Evolutionary conservation across 2,329 filamentous ascomycete genomes (phyloP).

Genomic region (Paracoccidioides brasiliensis): DNA sequence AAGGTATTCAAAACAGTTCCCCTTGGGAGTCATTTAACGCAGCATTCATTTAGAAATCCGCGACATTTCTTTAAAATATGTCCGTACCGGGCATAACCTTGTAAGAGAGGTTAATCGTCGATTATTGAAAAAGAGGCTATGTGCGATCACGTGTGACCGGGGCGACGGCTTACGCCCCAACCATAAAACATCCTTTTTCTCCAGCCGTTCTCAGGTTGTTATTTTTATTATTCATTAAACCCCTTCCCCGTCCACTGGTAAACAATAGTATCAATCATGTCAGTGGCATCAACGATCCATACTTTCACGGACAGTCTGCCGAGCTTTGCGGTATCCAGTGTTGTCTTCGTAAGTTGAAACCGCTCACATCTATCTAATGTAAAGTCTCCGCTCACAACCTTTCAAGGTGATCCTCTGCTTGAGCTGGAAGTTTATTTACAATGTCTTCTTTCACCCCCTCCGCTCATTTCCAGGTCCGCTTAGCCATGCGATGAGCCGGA

Average conservation of each 20-base stretch:
- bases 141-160: too few species aligned
- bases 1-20: too few species aligned
- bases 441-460: slow-evolving; percentile 17
- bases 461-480: slow-evolving; percentile 14
- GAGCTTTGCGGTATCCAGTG: background rate
- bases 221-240: background rate
- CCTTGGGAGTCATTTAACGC: too few species aligned
- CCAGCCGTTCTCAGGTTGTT: background rate
- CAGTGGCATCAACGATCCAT: background rate
- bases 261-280: background rate
- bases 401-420: background rate
- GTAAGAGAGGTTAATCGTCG: too few species aligned
- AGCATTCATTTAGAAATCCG: too few species aligned
- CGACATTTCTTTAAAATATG: too few species aligned
- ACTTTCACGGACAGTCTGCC: background rate
- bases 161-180: too few species aligned
- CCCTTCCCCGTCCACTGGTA: background rate
- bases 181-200: too few species aligned
- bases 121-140: too few species aligned
- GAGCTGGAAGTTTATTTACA: slow-evolving; percentile 10
- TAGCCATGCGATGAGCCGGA: slow-evolving; percentile 7
- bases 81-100: too few species aligned
- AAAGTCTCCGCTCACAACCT: background rate
- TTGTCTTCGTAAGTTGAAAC: background rate
- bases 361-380: background rate